Base-by-base conservation (phyloP, 345 rosid genomes). In the Hypericum perforatum region DNA sequence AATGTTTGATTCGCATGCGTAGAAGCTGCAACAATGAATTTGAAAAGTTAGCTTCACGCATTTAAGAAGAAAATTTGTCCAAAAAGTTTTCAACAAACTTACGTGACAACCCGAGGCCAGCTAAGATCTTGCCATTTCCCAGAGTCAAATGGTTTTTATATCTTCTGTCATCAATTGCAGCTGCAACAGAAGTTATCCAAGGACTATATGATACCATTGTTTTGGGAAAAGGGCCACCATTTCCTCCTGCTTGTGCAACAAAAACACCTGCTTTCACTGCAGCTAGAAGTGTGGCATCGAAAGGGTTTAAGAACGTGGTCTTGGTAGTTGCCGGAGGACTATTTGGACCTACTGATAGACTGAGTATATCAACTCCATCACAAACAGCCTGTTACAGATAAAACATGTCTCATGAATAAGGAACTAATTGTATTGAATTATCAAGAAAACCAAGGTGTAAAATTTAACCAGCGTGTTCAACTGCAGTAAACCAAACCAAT, bases 191-290 rank as follows among this genome's bases (percentile, higher is more conserved):
- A 49, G 89, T 71, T 67, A 89, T 85, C 98, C 98, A 88, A 32
- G 97, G 98, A 76, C 98, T 88, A 62, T 88, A 92, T 5, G 98
- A 84, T 54, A 92, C 87, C 76, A 92, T 54, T 42, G 95, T 89
- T 80, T 85, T 89, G 2, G 97, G 94, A 62, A 89, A 92, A 69
- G 97, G 97, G 37, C 98, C 98, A 22, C 97, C 95, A 63, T 92
- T 92, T 58, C 95, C 98, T 39, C 89, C 98, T 44, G 98, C 98
- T 74, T 92, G 98, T 49, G 85, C 97, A 56, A 92, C 95, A 69
- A 92, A 92, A 40, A 88, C 89, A 71, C 95, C 98, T 58, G 97
- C 97, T 70, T 89, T 92, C 58, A 89, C 97, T 58, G 97, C 98
- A 3, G 82, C 89, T 53, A 88, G 95, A 74, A 92, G 97, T 38